Conservation (phyloP, 768 basidiomycete genomes). For the Auriscalpium microsporum region DNA sequence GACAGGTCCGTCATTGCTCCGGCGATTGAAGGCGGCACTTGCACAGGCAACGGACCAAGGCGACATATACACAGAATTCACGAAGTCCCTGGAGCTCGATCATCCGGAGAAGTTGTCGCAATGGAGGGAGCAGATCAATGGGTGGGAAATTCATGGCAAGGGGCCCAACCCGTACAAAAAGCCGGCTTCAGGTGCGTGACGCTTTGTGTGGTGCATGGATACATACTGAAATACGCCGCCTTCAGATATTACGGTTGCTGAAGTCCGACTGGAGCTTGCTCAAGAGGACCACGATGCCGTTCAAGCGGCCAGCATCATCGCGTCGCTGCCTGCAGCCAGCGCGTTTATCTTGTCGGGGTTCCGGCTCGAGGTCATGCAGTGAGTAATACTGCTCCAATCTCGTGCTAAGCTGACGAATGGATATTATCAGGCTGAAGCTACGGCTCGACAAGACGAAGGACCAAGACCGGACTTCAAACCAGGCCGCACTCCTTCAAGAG, state of each 20-base stretch:
- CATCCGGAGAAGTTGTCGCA: neutral
- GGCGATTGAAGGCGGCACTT: neutral
- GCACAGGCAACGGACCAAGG: neutral
- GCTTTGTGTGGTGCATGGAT: neutral
- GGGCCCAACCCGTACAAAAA: neutral
- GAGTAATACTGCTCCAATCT: neutral
- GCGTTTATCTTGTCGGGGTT: neutral
- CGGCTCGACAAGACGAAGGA: neutral
- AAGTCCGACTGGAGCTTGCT: too few species aligned
- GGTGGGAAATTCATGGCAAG: neutral
- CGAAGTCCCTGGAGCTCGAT: neutral
- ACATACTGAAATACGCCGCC: neutral
- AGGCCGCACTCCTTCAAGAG: neutral
- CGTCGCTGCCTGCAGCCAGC: neutral
- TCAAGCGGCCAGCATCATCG: neutral
- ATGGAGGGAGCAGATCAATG: neutral
- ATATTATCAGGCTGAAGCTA: neutral
- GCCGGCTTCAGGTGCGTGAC: neutral
- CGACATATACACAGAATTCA: neutral
- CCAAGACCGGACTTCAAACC: neutral
- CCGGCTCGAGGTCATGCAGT: neutral
- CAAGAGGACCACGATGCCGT: neutral
- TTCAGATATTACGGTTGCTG: neutral
- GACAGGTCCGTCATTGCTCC: neutral
- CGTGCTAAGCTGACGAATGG: neutral